Evolutionary conservation across 2,329 filamentous ascomycete genomes (phyloP), one percentile per base, ranked within the genome.

Genomic region (Harringtonia lauricola): DNA sequence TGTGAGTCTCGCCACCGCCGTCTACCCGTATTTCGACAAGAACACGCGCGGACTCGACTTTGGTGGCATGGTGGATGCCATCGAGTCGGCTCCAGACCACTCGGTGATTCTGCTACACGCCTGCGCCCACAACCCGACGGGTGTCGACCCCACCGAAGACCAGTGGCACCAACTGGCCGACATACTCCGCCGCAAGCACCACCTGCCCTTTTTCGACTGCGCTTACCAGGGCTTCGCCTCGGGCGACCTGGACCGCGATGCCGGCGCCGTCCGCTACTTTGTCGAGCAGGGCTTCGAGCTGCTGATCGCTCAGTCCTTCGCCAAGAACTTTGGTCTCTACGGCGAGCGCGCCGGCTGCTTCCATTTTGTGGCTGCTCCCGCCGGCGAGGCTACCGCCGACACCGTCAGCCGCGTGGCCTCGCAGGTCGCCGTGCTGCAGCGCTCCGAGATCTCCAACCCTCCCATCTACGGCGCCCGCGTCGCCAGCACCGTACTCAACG

Each of bases 211-310:
- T 77, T 96, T 98, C 67, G 92, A 98, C 71, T 86, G 79, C 52
- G 92, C 92, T 45, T 98, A 98, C 71, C 92, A 96, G 66, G 90
- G 92, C 45, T 98, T 98, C 61, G 92, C 92, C 3, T 94, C 92
- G 1, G 92, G 92, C 47, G 81, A 94, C 61, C 76, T 96, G 18
- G 72, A 75, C 54, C 78, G 80, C 48, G 92, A 98, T 62, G 86
- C 86, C 51, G 88, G 83, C 71, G 86, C 92, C n/a, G 82, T 98
- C 54, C 84, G 87, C 53, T 86, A 95, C 73, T 98, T 98, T 59
- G 72, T 95, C 56, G 82, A 90, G 59, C 82, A 94, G 62, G 90
- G 89, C 51, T 92, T 95, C 64, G 83, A 88, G 65, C 79, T 94
- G 42, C 78, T 86, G 51, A 76, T 96, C 48, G 86, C 86, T 50